Percentiles rank a stretch among this genome's conserved stretches.
These are phyloP conservation scores for Wallacemonas sp. DNA, from an alignment of 208 protist species.

Conservation along the genomic window DNA sequence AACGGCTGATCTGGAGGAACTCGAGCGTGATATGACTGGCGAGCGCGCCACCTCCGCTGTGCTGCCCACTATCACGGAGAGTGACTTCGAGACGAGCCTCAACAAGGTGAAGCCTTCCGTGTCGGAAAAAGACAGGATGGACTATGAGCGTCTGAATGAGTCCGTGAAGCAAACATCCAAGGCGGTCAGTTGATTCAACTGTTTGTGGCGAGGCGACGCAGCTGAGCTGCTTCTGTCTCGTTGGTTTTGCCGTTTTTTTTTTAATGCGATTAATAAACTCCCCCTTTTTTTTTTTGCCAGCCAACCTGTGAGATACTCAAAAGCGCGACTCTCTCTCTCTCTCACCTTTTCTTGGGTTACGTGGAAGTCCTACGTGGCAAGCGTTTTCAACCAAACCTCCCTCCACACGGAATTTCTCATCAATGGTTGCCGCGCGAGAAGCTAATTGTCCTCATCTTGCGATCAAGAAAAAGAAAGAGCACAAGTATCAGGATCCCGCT, in stretches of 20 bases:
- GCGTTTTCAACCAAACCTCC: too few relatives aligned
- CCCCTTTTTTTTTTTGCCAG: not conserved
- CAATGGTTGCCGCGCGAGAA: too few relatives aligned
- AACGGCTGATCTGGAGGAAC: slow-evolving; percentile 56
- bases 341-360: too few relatives aligned
- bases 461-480: too few relatives aligned
- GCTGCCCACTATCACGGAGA: slow-evolving; percentile 60
- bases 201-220: not conserved
- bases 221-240: too few relatives aligned
- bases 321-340: too few relatives aligned
- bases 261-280: not conserved
- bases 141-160: slow-evolving; percentile 70
- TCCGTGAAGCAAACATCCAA: slow-evolving; percentile 30
- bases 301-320: too few relatives aligned
- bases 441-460: too few relatives aligned
- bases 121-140: slow-evolving; percentile 60
- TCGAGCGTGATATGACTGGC: slow-evolving; percentile 77
- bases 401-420: too few relatives aligned
- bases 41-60: slow-evolving; percentile 27
- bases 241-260: not conserved
- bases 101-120: slow-evolving; percentile 80
- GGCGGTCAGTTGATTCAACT: slow-evolving; percentile 1
- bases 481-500: too few relatives aligned
- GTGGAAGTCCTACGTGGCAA: too few relatives aligned
- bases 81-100: slow-evolving; percentile 71